A percentile compares a stretch with the other conserved stretches of the same genome.
Evolutionary conservation across 441 rosid genomes (phyloP).

Genomic region (Pelargonium fulgidum): DNA sequence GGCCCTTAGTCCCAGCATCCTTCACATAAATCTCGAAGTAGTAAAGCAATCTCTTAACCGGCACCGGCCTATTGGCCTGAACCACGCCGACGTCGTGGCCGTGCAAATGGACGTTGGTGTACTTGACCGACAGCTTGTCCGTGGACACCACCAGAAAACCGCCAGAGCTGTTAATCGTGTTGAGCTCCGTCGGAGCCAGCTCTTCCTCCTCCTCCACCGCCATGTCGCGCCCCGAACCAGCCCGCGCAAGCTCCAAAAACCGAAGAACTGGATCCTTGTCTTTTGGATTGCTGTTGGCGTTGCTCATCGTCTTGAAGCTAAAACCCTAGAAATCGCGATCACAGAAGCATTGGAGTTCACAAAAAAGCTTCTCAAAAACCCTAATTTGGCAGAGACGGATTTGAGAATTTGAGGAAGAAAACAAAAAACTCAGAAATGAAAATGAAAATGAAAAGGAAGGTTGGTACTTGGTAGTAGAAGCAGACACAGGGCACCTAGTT

Average conservation of each 20-base stretch:
- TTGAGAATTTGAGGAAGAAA: background rate
- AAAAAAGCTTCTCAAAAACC: background rate
- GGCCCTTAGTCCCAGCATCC: constrained; percentile 68
- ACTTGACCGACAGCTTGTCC: constrained; percentile 67
- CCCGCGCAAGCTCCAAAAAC: constrained; percentile 37
- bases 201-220: constrained; percentile 42
- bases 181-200: constrained; percentile 72
- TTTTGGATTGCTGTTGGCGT: constrained; percentile 18
- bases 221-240: constrained; percentile 6
- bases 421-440: too few species aligned
- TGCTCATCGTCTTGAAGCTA: constrained; percentile 16
- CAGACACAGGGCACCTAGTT: too few species aligned
- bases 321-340: background rate
- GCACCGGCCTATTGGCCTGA: constrained; percentile 71
- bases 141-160: constrained; percentile 62
- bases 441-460: too few species aligned
- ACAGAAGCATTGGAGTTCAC: background rate
- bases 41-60: constrained; percentile 54
- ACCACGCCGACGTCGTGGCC: constrained; percentile 79
- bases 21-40: constrained; percentile 80
- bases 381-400: background rate
- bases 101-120: constrained; percentile 47
- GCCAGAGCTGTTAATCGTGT: constrained; percentile 75
- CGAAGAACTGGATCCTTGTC: constrained; percentile 34
- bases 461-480: too few species aligned